These are phyloP conservation scores for Fusarium sp. DNA, from an alignment of 2,329 filamentous ascomycete species.

Conservation along the genomic window DNA sequence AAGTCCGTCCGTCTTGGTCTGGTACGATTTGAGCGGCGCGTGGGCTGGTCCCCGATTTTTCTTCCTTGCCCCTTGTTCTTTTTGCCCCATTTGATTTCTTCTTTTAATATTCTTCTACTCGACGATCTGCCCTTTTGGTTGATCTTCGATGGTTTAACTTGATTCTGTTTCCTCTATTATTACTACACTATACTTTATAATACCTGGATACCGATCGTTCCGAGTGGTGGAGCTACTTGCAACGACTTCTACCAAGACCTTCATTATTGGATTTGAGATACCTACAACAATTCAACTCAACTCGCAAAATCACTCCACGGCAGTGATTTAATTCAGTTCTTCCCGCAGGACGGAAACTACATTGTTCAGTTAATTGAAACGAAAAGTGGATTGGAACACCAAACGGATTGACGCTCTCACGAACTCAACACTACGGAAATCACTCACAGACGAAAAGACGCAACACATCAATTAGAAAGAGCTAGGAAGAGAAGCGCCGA, in stretches of 20 bases:
- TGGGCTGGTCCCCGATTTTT: conserved; percentile 49
- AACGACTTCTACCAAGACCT: conserved; percentile 3
- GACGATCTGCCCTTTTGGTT: conserved; percentile 29
- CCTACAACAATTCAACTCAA: conserved; percentile 17
- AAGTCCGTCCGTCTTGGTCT: conserved; percentile 44
- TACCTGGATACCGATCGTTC: conserved; percentile 16
- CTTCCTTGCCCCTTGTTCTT: conserved; percentile 29
- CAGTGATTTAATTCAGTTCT: conserved; percentile 29
- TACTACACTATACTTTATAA: conserved; percentile 17
- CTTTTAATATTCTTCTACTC: conserved; percentile 27
- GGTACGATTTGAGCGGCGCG: conserved; percentile 48
- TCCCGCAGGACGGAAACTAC: conserved; percentile 40
- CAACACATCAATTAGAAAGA: conserved; percentile 7
- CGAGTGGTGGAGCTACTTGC: conserved; percentile 23
- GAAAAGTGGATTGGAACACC: conserved; percentile 10
- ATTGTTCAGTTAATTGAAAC: conserved; percentile 13
- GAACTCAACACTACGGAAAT: conserved; percentile 14
- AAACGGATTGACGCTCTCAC: conserved; percentile 22
- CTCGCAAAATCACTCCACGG: conserved; percentile 10
- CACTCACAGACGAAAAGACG: conserved; percentile 17
- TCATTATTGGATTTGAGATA: conserved; percentile 31
- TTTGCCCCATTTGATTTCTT: conserved; percentile 12
- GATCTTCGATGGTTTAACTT: conserved; percentile 35
- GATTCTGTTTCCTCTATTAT: conserved; percentile 25
- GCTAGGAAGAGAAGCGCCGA: conserved; percentile 8